A percentile compares a stretch with the other conserved stretches of the same genome.
These are phyloP conservation scores for Nigrospora sphaerica DNA, from an alignment of 2,329 filamentous ascomycete genomes.

Conservation along the genomic window DNA sequence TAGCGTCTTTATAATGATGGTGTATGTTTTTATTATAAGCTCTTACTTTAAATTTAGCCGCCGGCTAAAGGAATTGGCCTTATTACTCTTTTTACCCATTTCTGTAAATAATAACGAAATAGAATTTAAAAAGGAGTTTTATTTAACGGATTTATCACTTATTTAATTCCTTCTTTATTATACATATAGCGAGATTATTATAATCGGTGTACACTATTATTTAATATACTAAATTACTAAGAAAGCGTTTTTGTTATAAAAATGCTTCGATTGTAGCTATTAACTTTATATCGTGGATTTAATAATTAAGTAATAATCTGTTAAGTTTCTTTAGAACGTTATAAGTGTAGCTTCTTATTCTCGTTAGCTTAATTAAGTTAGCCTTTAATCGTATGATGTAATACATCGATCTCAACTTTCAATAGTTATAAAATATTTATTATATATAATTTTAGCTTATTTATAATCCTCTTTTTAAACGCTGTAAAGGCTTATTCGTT, in stretches of 20 bases:
- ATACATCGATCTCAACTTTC: background rate
- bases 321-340: no score
- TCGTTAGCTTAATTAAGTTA: slow-evolving; percentile 1
- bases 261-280: no score
- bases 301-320: no score
- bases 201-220: slow-evolving; percentile 9
- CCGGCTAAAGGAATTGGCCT: no score
- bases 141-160: slow-evolving; percentile 6
- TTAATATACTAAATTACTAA: no score
- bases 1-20: no score
- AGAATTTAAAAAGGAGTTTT: background rate
- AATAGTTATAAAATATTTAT: background rate
- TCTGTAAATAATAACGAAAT: slow-evolving; percentile 1
- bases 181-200: slow-evolving; percentile 17
- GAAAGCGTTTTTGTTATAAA: no score
- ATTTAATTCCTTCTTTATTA: slow-evolving; percentile 14
- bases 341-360: slow-evolving; percentile 3
- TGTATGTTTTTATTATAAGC: no score
- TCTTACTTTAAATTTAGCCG: no score
- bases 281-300: no score
- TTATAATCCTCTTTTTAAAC: background rate
- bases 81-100: background rate
- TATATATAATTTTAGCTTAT: background rate
- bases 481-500: no score
- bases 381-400: slow-evolving; percentile 2